phyloP scores from a whole-genome alignment of 2,329 filamentous ascomycete genomes.

The Microdochium bolleyi region DNA sequence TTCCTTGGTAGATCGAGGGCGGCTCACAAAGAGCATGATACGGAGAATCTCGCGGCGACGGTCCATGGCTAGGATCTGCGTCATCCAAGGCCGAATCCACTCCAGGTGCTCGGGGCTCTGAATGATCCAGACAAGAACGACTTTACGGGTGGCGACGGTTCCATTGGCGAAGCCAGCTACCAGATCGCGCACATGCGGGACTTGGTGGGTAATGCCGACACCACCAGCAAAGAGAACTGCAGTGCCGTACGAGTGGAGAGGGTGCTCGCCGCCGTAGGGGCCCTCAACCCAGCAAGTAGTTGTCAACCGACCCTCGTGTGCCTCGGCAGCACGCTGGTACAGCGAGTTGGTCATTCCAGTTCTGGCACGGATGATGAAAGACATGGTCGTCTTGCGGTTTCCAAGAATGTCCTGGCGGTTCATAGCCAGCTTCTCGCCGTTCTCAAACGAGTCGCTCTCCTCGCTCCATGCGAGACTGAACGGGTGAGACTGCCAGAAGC shows the following conservation, averaged over 20 bases:
- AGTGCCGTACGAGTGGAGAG: constrained; percentile 67
- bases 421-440: constrained; percentile 49
- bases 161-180: constrained; percentile 60
- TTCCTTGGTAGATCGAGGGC: constrained; percentile 69
- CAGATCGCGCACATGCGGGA: constrained; percentile 67
- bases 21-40: constrained; percentile 71
- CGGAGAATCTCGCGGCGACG: constrained; percentile 64
- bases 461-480: constrained; percentile 76
- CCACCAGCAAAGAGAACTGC: constrained; percentile 74
- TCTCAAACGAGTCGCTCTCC: constrained; percentile 38
- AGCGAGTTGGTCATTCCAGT: constrained; percentile 67
- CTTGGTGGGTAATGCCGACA: constrained; percentile 73
- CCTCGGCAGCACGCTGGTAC: constrained; percentile 58
- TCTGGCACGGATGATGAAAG: constrained; percentile 64
- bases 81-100: constrained; percentile 83
- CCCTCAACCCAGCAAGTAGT: constrained; percentile 66
- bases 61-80: constrained; percentile 68
- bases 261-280: constrained; percentile 67
- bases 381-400: constrained; percentile 58
- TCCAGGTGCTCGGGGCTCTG: constrained; percentile 74
- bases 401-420: constrained; percentile 49
- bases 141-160: constrained; percentile 62
- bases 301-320: constrained; percentile 50
- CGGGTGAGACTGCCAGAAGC: constrained; percentile 68
- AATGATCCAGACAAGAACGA: constrained; percentile 72